Base-by-base conservation (phyloP, 768 basidiomycete species). In the Tricholoma matsutake region DNA sequence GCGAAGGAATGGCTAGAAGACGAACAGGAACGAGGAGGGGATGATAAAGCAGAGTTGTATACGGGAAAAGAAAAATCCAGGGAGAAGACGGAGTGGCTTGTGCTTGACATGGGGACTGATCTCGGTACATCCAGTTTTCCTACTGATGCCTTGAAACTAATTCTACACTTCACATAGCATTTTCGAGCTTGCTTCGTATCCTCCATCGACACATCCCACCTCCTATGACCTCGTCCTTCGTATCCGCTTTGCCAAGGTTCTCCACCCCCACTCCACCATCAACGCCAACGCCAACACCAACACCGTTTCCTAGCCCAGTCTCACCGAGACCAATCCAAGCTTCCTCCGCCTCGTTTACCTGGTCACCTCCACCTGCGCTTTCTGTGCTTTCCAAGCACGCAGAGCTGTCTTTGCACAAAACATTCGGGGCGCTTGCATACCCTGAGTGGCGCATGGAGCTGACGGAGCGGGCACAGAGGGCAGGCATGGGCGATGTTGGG, bases 381-480 rank as follows among this genome's bases (percentile, higher is more conserved):
- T 61, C 66, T 6, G 61, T 41, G 31, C 68, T 64, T 49, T 66
- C 61, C 41, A 63, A 60, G 6, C 64, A 37, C 56, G 59, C 59
- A n/a, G 62, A 54, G 31, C 58, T 58, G 25, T 62, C 57, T 53
- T 57, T 56, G n/a, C 61, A 57, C 2, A 63, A 65, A 31, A 65
- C 68, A 13, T 73, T 77, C 16, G 75, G 77, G 4, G 76, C 81
- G 0, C 69, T 87, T 1, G 82, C 81, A 0, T 89, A 86, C 68
- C 88, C 88, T 0, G 87, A 88, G 64, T 91, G 88, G 88, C 81
- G 88, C 0, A 65, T 75, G 0, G 76, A 77, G 2, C 67, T 85
- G 0, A 76, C 83, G 1, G 73, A 77, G 41, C 77, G 79, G 43
- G 87, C 87, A 0, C 78, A 81, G 10, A 76, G 78, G 29, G 82